A percentile compares a stretch with the other conserved stretches of the same genome.
These are phyloP conservation scores for Auricularia auricula-judae DNA, from an alignment of 768 basidiomycete species.

Conservation along the genomic window DNA sequence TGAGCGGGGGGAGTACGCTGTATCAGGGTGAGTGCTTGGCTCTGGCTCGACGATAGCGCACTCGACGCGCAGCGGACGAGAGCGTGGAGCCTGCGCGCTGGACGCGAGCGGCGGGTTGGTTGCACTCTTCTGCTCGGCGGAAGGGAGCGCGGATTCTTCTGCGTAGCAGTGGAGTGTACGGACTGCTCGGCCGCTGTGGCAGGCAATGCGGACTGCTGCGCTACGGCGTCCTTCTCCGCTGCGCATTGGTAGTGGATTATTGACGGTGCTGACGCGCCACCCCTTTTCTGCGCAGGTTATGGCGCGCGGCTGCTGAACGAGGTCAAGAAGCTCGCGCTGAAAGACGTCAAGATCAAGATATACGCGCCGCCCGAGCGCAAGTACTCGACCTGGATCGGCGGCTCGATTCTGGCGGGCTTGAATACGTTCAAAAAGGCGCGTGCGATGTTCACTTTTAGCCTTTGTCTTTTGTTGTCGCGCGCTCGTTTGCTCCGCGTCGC, in stretches of 20 bases:
- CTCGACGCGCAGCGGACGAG: too few species aligned
- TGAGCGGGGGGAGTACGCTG: conserved; percentile 93
- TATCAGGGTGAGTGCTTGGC: conserved; percentile 58
- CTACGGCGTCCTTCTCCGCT: too few species aligned
- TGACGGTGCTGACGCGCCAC: background rate
- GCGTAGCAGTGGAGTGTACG: too few species aligned
- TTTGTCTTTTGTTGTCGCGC: conserved; percentile 7
- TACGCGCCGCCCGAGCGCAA: conserved; percentile 99
- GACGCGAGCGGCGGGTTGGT: too few species aligned
- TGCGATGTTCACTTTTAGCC: background rate
- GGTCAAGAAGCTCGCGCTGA: conserved; percentile 89
- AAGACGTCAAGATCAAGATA: conserved; percentile 98
- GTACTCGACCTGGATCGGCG: conserved; percentile 95
- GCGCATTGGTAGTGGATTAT: too few species aligned
- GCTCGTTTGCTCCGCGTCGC: too few species aligned
- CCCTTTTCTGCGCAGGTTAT: conserved; percentile 47
- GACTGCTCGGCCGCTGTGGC: too few species aligned
- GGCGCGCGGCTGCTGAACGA: conserved; percentile 94
- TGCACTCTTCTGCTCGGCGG: too few species aligned
- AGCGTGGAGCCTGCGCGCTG: too few species aligned
- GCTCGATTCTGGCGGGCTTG: conserved; percentile 89
- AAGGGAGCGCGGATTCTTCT: too few species aligned
- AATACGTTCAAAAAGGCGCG: conserved; percentile 94
- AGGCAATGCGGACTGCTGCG: too few species aligned
- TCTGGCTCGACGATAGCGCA: too few species aligned